phyloP scores from a whole-genome alignment of 768 basidiomycete genomes.

The Suillus clintonianus region DNA sequence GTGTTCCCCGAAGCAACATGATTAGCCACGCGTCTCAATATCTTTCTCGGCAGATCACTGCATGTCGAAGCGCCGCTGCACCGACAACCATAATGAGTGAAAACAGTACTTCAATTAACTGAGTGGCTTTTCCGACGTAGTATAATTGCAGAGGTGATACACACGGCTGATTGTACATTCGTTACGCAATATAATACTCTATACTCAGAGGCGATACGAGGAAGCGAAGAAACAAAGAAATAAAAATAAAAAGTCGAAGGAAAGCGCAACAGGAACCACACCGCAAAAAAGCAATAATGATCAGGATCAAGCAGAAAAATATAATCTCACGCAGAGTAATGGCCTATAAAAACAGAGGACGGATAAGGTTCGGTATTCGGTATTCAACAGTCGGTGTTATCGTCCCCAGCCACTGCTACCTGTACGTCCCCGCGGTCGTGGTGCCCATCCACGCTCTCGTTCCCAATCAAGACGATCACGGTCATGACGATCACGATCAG shows the following conservation, averaged over 20 bases:
- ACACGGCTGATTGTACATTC: constrained; percentile 8
- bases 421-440: constrained; percentile 33
- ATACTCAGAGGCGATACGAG: neutral
- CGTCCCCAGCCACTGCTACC: constrained; percentile 39
- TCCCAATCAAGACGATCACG: constrained; percentile 35
- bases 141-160: constrained; percentile 3
- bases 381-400: constrained; percentile 8
- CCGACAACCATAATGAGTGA: neutral
- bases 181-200: constrained; percentile 8
- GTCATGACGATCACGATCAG: constrained; percentile 50
- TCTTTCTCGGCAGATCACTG: neutral
- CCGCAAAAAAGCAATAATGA: constrained; percentile 35
- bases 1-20: neutral
- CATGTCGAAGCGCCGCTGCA: neutral
- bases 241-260: constrained; percentile 3
- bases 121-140: neutral
- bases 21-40: neutral
- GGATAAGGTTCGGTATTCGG: constrained; percentile 6
- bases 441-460: constrained; percentile 34
- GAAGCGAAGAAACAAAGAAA: constrained; percentile 4
- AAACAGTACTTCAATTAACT: neutral
- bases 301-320: constrained; percentile 17
- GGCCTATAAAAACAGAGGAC: neutral
- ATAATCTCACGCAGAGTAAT: neutral
- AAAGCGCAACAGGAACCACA: neutral